Evolutionary conservation across 257 asterid genomes (phyloP).

Genomic region (Eucommia ulmoides): DNA sequence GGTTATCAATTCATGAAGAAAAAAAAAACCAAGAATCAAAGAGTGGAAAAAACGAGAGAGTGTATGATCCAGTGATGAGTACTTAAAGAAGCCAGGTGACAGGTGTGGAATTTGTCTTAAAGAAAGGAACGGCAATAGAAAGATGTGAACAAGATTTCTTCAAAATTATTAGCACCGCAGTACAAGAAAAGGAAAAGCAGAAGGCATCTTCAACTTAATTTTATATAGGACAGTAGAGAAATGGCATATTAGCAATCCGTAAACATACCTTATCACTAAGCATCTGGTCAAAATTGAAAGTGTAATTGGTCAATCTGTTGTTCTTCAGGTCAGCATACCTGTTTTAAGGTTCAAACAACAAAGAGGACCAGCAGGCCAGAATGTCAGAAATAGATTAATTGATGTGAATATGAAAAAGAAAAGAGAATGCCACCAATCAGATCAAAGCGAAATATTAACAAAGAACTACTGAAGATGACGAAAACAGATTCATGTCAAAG

Average conservation of each 20-base stretch:
- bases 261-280: slow-evolving; percentile 75
- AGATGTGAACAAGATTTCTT: no score
- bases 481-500: not conserved
- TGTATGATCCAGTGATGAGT: not conserved
- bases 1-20: not conserved
- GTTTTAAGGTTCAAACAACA: slow-evolving; percentile 16
- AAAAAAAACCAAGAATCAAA: not conserved
- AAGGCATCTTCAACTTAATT: no score
- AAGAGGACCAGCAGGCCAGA: not conserved
- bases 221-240: not conserved
- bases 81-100: no score
- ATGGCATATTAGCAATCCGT: not conserved
- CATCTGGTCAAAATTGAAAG: slow-evolving; percentile 89
- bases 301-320: slow-evolving; percentile 77
- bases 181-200: no score
- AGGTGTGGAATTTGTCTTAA: no score
- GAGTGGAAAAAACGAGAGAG: not conserved
- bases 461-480: not conserved
- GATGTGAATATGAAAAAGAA: not conserved
- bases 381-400: not conserved
- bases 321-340: slow-evolving; percentile 96
- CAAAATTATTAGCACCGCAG: not conserved
- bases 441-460: not conserved
- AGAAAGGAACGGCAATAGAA: not conserved
- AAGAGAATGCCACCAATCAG: not conserved